Evolutionary conservation across 208 protist genomes (phyloP).

Genomic region (Leptomonas pyrrhocoris): DNA sequence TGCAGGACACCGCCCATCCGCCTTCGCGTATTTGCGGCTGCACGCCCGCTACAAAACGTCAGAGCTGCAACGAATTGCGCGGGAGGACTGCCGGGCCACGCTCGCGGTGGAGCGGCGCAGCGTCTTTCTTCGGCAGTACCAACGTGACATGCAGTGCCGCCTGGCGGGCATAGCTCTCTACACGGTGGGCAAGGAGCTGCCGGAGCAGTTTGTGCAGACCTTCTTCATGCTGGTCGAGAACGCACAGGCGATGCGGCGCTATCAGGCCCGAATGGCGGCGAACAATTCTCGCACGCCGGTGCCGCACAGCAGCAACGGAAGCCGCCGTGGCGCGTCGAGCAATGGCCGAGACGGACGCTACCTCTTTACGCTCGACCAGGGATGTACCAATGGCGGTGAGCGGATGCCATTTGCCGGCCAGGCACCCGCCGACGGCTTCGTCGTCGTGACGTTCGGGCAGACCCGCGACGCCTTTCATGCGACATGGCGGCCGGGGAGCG

Average conservation of each 20-base stretch:
- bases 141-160: slow-evolving; percentile 34
- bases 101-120: slow-evolving; percentile 29
- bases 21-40: slow-evolving; percentile 6
- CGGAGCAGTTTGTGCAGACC: slow-evolving; percentile 29
- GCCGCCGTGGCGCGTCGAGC: not conserved
- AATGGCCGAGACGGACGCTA: slow-evolving; percentile 5
- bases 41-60: slow-evolving; percentile 3
- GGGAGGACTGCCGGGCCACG: slow-evolving; percentile 25
- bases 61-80: slow-evolving; percentile 25
- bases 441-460: slow-evolving; percentile 27
- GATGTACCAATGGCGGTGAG: slow-evolving; percentile 11
- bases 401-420: slow-evolving; percentile 31
- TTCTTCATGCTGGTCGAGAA: slow-evolving; percentile 31
- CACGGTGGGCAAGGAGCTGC: slow-evolving; percentile 22
- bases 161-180: slow-evolving; percentile 16
- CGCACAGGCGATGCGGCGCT: slow-evolving; percentile 5
- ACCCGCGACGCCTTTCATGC: slow-evolving; percentile 17
- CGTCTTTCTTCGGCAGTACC: slow-evolving; percentile 33
- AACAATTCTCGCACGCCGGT: not conserved
- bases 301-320: not conserved
- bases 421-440: slow-evolving; percentile 26
- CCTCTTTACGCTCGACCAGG: slow-evolving; percentile 29
- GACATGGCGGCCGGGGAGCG: slow-evolving; percentile 8
- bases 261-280: slow-evolving; percentile 1
- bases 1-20: not conserved